Evolutionary conservation across 176 grass and related monocot species (phyloP).

Genomic region (Zea mays): DNA sequence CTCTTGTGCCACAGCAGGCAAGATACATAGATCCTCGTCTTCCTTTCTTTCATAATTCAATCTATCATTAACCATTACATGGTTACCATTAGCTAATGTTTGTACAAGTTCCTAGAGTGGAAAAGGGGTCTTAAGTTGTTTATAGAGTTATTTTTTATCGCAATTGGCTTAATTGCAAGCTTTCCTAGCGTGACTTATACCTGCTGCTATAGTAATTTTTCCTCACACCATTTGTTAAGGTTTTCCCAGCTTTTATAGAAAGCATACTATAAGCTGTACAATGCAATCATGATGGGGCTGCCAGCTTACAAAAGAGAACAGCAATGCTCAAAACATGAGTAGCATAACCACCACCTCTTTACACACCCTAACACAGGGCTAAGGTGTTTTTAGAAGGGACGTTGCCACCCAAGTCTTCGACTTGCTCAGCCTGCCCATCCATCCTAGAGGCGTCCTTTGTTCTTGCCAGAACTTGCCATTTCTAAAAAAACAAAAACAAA

Average conservation of each 20-base stretch:
- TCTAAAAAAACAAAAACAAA: neutral
- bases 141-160: neutral
- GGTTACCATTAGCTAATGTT: neutral
- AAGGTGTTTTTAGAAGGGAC: neutral
- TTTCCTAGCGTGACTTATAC: neutral
- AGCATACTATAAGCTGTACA: neutral
- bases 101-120: neutral
- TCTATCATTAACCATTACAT: neutral
- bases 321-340: neutral
- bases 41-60: neutral
- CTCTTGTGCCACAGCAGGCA: constrained; percentile 33
- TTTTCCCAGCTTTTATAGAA: neutral
- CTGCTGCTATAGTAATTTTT: neutral
- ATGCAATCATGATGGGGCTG: neutral
- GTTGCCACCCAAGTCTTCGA: neutral
- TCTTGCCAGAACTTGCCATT: neutral
- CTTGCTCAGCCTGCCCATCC: neutral
- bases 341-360: neutral
- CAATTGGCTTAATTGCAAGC: neutral
- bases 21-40: constrained; percentile 27
- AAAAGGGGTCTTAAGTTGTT: neutral
- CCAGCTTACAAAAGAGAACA: neutral
- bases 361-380: neutral
- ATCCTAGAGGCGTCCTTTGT: neutral
- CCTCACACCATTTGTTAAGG: neutral